phyloP scores from a whole-genome alignment of 116 monocot species.

The Phalaenopsis hybrid region DNA sequence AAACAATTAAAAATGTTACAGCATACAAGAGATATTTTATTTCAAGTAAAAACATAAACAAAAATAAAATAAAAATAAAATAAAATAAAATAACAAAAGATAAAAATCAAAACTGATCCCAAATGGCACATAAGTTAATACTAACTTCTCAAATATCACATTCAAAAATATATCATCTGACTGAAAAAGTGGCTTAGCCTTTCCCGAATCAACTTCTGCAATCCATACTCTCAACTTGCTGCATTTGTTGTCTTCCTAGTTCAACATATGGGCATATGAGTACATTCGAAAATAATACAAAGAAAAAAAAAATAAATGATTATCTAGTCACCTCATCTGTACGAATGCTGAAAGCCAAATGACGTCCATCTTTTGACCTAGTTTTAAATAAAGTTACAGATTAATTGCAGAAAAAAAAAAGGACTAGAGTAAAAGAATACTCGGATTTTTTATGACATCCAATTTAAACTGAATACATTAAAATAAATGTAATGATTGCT shows the following conservation, averaged over 20 bases:
- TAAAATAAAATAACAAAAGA: too few species aligned
- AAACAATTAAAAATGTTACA: too few species aligned
- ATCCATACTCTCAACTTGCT: constrained; percentile 78
- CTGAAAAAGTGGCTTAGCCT: constrained; percentile 77
- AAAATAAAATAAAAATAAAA: too few species aligned
- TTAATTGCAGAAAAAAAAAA: constrained; percentile 7
- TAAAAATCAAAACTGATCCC: too few species aligned
- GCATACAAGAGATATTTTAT: too few species aligned
- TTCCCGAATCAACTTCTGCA: constrained; percentile 82
- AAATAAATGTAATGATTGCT: neutral
- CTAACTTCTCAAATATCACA: constrained; percentile 86
- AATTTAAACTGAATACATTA: neutral
- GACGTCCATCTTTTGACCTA: constrained; percentile 84
- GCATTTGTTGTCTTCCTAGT: constrained; percentile 46
- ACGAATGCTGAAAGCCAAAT: constrained; percentile 83
- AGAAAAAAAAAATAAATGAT: neutral
- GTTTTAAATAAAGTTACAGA: constrained; percentile 8
- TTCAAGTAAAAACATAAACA: too few species aligned
- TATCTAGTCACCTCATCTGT: constrained; percentile 62
- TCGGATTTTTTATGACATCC: neutral
- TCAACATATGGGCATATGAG: constrained; percentile 5
- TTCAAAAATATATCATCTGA: constrained; percentile 81
- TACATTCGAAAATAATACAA: neutral
- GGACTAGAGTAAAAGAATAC: neutral
- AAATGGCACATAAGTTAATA: neutral